These are phyloP conservation scores for Choanephora cucurbitarum DNA, from an alignment of 371 early-diverging fungal genomes.

Conservation along the genomic window DNA sequence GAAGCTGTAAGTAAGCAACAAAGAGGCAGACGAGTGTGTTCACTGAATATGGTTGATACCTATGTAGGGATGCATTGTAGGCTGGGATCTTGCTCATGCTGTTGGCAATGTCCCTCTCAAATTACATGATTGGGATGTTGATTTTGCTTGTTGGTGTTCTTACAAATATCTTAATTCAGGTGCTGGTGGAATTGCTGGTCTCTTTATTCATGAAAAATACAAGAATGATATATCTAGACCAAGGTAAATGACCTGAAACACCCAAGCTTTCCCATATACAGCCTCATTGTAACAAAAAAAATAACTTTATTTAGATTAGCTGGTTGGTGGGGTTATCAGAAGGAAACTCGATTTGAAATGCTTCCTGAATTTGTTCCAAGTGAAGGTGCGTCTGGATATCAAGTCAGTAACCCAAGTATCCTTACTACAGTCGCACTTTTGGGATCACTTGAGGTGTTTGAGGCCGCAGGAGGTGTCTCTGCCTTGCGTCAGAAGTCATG, in stretches of 20 bases:
- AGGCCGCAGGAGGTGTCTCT: conserved; percentile 63
- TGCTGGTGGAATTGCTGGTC: conserved; percentile 91
- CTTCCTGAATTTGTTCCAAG: conserved; percentile 73
- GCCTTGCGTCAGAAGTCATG: conserved; percentile 74
- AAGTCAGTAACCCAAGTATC: conserved; percentile 89
- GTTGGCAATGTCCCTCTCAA: conserved; percentile 89
- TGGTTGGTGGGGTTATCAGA: conserved; percentile 97
- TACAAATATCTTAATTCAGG: conserved; percentile 98
- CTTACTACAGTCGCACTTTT: conserved; percentile 70
- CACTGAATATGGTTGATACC: too few species aligned
- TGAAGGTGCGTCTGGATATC: conserved; percentile 84
- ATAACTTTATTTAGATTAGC: conserved; percentile 58
- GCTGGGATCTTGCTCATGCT: conserved; percentile 96
- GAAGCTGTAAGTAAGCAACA: conserved; percentile 68
- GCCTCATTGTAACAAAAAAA: too few species aligned
- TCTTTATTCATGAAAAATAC: conserved; percentile 84
- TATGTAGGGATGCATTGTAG: conserved; percentile 82
- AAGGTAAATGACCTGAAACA: conserved; percentile 32
- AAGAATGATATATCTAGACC: conserved; percentile 53
- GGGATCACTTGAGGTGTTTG: conserved; percentile 82
- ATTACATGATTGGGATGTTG: conserved; percentile 95
- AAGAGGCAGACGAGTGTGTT: too few species aligned
- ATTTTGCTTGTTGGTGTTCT: conserved; percentile 98
- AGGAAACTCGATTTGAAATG: conserved; percentile 81
- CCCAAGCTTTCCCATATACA: not conserved